A percentile compares a stretch with the other conserved stretches of the same genome.
Conservation (phyloP, 1,284 basidiomycete species). For the Apiotrichum brassicae region DNA sequence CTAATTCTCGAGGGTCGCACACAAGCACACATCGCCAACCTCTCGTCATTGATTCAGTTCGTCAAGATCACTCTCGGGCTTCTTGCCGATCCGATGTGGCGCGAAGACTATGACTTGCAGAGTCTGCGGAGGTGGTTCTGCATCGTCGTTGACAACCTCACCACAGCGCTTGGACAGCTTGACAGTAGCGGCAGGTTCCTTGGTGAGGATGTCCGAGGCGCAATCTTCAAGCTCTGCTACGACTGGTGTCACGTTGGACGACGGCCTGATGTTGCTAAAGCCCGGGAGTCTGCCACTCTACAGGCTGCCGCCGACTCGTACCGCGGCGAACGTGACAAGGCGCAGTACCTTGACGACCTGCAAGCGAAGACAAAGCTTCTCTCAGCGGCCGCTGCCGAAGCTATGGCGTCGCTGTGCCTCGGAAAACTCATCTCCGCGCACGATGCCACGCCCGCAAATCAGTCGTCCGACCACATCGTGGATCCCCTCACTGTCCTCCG, state of each 20-base stretch:
- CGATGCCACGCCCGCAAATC: slow-evolving; percentile 35
- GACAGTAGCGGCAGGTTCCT: slow-evolving; percentile 70
- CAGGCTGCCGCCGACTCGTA: slow-evolving; percentile 57
- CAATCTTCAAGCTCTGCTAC: slow-evolving; percentile 78
- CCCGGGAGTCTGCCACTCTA: slow-evolving; percentile 68
- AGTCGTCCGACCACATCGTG: slow-evolving; percentile 37
- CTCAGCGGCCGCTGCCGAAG: slow-evolving; percentile 71
- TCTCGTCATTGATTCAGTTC: slow-evolving; percentile 77
- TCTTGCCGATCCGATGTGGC: slow-evolving; percentile 63
- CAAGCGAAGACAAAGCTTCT: slow-evolving; percentile 65
- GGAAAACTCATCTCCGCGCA: slow-evolving; percentile 36
- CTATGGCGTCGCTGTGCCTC: slow-evolving; percentile 78
- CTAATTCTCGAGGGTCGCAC: slow-evolving; percentile 67
- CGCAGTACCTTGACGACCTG: slow-evolving; percentile 54
- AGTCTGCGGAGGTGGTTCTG: slow-evolving; percentile 83
- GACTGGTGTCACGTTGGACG: slow-evolving; percentile 88
- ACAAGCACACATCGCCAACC: slow-evolving; percentile 58
- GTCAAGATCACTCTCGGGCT: slow-evolving; percentile 74
- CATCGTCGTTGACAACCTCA: slow-evolving; percentile 76
- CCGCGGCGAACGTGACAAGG: slow-evolving; percentile 53
- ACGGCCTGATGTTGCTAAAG: slow-evolving; percentile 66
- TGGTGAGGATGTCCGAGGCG: slow-evolving; percentile 66
- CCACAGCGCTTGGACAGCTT: slow-evolving; percentile 66
- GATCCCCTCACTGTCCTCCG: slow-evolving; percentile 47
- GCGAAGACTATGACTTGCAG: slow-evolving; percentile 72